These are phyloP conservation scores for Coemansia sp. DNA, from an alignment of 192 early-diverging fungal species.

Conservation along the genomic window DNA sequence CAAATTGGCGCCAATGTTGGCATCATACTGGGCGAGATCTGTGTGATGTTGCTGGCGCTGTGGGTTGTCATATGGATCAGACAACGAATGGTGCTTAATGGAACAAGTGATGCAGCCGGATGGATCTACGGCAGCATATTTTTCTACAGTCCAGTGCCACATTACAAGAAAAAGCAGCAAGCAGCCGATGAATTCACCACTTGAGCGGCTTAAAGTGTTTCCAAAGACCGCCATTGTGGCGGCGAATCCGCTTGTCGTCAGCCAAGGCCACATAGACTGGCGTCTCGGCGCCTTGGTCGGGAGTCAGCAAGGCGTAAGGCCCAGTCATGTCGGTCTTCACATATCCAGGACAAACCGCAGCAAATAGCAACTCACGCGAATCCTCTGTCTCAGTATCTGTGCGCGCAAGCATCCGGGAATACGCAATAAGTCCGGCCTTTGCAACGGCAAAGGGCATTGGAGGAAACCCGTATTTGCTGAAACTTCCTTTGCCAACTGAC, in stretches of 20 bases:
- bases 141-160: conserved; percentile 25
- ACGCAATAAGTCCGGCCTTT: conserved; percentile 52
- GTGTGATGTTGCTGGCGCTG: conserved; percentile 24
- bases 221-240: conserved; percentile 52
- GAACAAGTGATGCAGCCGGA: conserved; percentile 21
- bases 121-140: conserved; percentile 28
- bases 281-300: conserved; percentile 50
- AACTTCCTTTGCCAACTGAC: conserved; percentile 44
- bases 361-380: conserved; percentile 40
- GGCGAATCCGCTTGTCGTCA: conserved; percentile 34
- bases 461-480: conserved; percentile 41
- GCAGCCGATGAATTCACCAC: conserved; percentile 16
- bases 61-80: conserved; percentile 28
- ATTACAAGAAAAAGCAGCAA: conserved; percentile 16
- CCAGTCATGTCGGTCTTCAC: conserved; percentile 47
- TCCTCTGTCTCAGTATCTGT: conserved; percentile 5
- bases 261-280: conserved; percentile 45
- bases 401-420: conserved; percentile 46
- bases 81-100: conserved; percentile 17
- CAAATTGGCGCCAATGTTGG: conserved; percentile 37
- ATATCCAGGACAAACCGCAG: conserved; percentile 51
- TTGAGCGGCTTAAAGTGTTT: conserved; percentile 44
- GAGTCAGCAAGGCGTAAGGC: conserved; percentile 40
- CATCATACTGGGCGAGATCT: conserved; percentile 51
- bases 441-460: conserved; percentile 54